These are phyloP conservation scores for Leucocoprinus sp. DNA, from an alignment of 768 basidiomycete genomes.

Conservation along the genomic window DNA sequence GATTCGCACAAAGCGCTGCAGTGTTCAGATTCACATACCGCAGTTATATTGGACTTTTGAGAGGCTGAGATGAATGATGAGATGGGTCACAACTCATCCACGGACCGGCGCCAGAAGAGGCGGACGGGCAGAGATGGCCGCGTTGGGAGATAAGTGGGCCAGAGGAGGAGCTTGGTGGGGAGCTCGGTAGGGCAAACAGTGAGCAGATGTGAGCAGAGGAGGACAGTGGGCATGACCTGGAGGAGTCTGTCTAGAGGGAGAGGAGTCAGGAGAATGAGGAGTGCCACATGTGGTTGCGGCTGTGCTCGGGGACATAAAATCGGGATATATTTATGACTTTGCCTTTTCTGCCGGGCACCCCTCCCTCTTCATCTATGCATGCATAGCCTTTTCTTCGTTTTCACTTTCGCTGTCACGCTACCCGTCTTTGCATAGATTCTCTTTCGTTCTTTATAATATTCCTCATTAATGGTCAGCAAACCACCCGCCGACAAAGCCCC, in stretches of 20 bases:
- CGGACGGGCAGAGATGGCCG: conserved; percentile 18
- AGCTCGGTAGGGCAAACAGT: not conserved
- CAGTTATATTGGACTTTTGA: conserved; percentile 6
- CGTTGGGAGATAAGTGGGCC: conserved; percentile 15
- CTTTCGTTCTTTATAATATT: conserved; percentile 6
- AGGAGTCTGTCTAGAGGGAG: not conserved
- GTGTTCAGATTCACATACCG: no score
- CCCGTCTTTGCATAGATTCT: conserved; percentile 11
- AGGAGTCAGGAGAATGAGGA: not conserved
- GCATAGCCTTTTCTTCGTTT: conserved; percentile 8
- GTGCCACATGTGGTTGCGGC: conserved; percentile 8
- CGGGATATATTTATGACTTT: conserved; percentile 11
- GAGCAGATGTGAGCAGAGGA: not conserved
- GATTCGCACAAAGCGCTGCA: conserved; percentile 7
- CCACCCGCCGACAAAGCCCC: conserved; percentile 26
- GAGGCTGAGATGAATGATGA: conserved; percentile 5
- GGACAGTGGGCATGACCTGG: not conserved
- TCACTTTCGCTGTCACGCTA: conserved; percentile 8
- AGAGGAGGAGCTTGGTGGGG: not conserved
- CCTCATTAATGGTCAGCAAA: conserved; percentile 39
- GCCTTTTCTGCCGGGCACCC: conserved; percentile 5
- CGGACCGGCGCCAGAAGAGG: conserved; percentile 2
- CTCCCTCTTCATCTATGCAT: conserved; percentile 16
- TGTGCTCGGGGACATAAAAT: conserved; percentile 11
- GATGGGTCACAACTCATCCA: conserved; percentile 3